A percentile compares a stretch with the other conserved stretches of the same genome.
These are phyloP conservation scores for Cystobasidium sp. DNA, from an alignment of 1,284 basidiomycete species.

Conservation along the genomic window DNA sequence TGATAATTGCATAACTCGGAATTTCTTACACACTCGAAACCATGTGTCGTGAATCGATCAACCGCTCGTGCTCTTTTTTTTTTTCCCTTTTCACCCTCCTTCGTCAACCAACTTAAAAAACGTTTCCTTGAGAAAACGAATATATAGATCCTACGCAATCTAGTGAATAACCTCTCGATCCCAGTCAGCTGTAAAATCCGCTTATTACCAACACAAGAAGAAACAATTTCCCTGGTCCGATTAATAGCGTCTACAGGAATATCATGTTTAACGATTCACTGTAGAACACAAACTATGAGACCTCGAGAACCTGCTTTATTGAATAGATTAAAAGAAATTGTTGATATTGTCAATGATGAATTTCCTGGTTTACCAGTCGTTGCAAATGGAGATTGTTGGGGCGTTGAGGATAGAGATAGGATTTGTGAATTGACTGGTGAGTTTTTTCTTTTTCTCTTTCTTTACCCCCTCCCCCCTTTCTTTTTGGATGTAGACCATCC, in stretches of 20 bases:
- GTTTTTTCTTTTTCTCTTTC: slow-evolving; percentile 12
- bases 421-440: slow-evolving; percentile 75
- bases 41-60: no score
- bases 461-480: no score
- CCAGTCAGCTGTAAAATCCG: slow-evolving; percentile 92
- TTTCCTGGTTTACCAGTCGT: slow-evolving; percentile 70
- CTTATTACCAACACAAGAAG: slow-evolving; percentile 79
- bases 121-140: background rate
- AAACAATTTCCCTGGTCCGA: slow-evolving; percentile 83
- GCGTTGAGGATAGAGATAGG: slow-evolving; percentile 74
- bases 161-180: slow-evolving; percentile 75
- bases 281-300: slow-evolving; percentile 91
- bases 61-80: no score
- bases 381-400: slow-evolving; percentile 91
- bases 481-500: no score
- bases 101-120: background rate
- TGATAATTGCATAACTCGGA: no score
- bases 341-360: slow-evolving; percentile 72
- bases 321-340: slow-evolving; percentile 79
- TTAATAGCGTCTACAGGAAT: slow-evolving; percentile 86
- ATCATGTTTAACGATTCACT: slow-evolving; percentile 89
- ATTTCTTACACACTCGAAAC: no score
- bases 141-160: slow-evolving; percentile 71
- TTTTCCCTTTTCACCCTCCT: background rate
- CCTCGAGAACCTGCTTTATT: slow-evolving; percentile 78